Conservation (phyloP, 139 green algal genomes). For the Chlamydomonas incerta region DNA sequence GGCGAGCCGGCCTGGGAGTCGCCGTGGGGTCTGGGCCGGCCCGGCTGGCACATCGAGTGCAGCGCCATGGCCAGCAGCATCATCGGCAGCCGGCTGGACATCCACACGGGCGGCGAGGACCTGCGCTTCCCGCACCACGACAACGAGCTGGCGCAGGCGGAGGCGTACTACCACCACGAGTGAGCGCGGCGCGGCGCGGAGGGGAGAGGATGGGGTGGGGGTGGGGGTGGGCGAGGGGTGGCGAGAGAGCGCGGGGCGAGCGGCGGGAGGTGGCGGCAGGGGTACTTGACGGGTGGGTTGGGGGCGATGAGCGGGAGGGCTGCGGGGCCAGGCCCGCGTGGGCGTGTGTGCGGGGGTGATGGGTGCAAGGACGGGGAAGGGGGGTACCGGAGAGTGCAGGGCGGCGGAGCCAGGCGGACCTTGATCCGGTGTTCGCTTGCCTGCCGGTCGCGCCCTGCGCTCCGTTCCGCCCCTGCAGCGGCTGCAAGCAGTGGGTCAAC, state of each 20-base stretch:
- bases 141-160: constrained; percentile 97
- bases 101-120: constrained; percentile 96
- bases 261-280: too few species aligned
- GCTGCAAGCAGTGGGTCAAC: constrained; percentile 95
- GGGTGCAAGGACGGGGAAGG: too few species aligned
- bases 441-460: not conserved
- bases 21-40: constrained; percentile 90
- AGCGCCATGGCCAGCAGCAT: constrained; percentile 94
- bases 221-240: not conserved
- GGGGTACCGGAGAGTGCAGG: too few species aligned
- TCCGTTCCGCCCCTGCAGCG: constrained; percentile 41
- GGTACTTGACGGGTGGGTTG: too few species aligned
- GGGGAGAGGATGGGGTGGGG: not conserved
- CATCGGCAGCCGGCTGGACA: constrained; percentile 90
- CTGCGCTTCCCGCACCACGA: constrained; percentile 97
- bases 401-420: too few species aligned
- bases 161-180: constrained; percentile 81
- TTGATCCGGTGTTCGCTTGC: too few species aligned
- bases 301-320: too few species aligned
- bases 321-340: too few species aligned
- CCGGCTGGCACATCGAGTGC: constrained; percentile 99
- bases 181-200: constrained; percentile 35
- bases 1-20: constrained; percentile 95
- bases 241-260: not conserved
- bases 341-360: too few species aligned